Percentiles rank a stretch among this genome's conserved stretches.
Conservation (phyloP, 2,329 filamentous ascomycete species). For the Metarhizium rileyi region DNA sequence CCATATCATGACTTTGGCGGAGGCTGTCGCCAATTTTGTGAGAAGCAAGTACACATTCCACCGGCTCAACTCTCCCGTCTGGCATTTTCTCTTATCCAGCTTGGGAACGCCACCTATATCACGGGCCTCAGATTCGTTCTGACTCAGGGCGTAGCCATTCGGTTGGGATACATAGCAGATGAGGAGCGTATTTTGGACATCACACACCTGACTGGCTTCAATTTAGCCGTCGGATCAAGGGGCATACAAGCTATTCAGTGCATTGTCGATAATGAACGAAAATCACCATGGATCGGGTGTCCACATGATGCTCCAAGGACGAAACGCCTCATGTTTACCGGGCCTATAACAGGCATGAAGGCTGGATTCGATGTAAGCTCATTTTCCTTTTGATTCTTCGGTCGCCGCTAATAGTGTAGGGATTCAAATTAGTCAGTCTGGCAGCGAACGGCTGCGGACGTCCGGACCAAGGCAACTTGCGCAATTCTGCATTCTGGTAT, state of each 20-base stretch:
- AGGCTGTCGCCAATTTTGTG: not conserved
- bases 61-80: not conserved
- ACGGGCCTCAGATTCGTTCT: not conserved
- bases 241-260: constrained; percentile 9
- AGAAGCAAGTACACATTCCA: not conserved
- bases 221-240: constrained; percentile 7
- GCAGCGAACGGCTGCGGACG: constrained; percentile 2
- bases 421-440: constrained; percentile 8
- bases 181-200: constrained; percentile 3
- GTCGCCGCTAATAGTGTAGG: constrained; percentile 7
- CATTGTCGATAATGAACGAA: constrained; percentile 5
- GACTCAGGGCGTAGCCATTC: not conserved
- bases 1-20: not conserved
- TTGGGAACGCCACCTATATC: not conserved
- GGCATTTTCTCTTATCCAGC: not conserved
- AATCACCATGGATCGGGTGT: constrained; percentile 9
- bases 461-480: constrained; percentile 4
- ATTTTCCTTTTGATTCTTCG: not conserved
- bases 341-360: constrained; percentile 6
- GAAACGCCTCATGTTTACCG: constrained; percentile 3
- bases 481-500: constrained; percentile 8
- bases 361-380: constrained; percentile 10
- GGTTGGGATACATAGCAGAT: not conserved
- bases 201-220: constrained; percentile 6
- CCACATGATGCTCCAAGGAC: constrained; percentile 6